Percentiles rank a stretch among this genome's conserved stretches.
phyloP scores from a whole-genome alignment of 2,329 filamentous ascomycete genomes.

The Periglandula ipomoeae region DNA sequence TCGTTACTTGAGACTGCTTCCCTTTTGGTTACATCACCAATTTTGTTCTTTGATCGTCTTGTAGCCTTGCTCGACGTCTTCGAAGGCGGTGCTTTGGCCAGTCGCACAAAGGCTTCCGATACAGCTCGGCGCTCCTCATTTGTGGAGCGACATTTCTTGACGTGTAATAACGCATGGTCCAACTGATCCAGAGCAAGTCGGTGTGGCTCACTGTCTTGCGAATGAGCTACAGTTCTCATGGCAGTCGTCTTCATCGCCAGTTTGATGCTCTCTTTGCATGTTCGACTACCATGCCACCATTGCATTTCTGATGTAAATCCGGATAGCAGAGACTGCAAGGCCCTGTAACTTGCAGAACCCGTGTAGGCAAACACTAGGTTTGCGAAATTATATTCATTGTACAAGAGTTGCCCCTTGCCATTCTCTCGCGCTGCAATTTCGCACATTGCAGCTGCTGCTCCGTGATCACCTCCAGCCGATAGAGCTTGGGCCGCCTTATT shows the following conservation, averaged over 20 bases:
- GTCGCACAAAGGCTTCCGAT: slow-evolving; percentile 13
- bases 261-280: slow-evolving; percentile 29
- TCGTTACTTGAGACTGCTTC: not conserved
- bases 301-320: slow-evolving; percentile 21
- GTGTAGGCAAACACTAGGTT: slow-evolving; percentile 27
- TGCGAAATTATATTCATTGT: slow-evolving; percentile 28
- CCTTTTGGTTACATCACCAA: not conserved
- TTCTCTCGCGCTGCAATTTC: slow-evolving; percentile 27
- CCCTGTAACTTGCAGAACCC: slow-evolving; percentile 20
- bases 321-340: slow-evolving; percentile 21
- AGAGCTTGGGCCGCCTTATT: slow-evolving; percentile 26
- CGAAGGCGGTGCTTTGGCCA: slow-evolving; percentile 3
- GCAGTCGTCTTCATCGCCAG: slow-evolving; percentile 26
- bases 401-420: slow-evolving; percentile 25
- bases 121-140: slow-evolving; percentile 11
- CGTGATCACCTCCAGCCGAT: slow-evolving; percentile 18
- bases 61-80: not conserved
- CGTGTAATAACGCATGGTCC: slow-evolving; percentile 17
- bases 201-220: slow-evolving; percentile 12
- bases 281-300: slow-evolving; percentile 28
- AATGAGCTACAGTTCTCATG: slow-evolving; percentile 14
- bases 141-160: slow-evolving; percentile 14
- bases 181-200: slow-evolving; percentile 15
- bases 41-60: not conserved
- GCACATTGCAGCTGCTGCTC: slow-evolving; percentile 23